Evolutionary conservation across 2,329 filamentous ascomycete species (phyloP).

Genomic region (Ceratocystis papillata): DNA sequence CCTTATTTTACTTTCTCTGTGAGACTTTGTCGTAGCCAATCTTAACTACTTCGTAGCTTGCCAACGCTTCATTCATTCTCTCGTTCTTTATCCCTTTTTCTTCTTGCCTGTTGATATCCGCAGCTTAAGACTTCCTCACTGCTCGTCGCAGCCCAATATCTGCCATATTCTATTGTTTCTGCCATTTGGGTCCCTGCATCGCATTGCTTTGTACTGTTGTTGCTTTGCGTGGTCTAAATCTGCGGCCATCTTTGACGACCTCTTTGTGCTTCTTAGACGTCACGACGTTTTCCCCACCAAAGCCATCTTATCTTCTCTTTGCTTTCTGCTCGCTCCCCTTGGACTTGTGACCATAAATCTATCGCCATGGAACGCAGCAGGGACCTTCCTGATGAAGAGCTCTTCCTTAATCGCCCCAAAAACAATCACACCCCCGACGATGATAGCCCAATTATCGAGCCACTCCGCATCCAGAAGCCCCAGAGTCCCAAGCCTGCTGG

Average conservation of each 20-base stretch:
- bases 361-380: slow-evolving; percentile 42
- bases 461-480: slow-evolving; percentile 74
- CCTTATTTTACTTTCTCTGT: not conserved
- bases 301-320: not conserved
- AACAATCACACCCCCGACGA: slow-evolving; percentile 35
- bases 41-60: not conserved
- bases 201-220: slow-evolving; percentile 1
- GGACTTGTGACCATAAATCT: not conserved
- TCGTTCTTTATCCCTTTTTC: not conserved
- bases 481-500: slow-evolving; percentile 46
- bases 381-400: slow-evolving; percentile 66
- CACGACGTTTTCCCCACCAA: not conserved
- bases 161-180: not conserved
- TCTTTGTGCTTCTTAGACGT: not conserved
- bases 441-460: slow-evolving; percentile 71
- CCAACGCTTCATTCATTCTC: not conserved
- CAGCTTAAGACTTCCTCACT: not conserved
- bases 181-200: slow-evolving; percentile 7
- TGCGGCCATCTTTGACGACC: slow-evolving; percentile 10
- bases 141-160: not conserved
- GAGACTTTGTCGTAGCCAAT: not conserved
- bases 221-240: not conserved
- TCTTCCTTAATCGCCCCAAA: slow-evolving; percentile 58
- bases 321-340: not conserved
- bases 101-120: not conserved